Base-by-base conservation (phyloP, 2,329 filamentous ascomycete genomes). In the Lasiodiplodia sp. region DNA sequence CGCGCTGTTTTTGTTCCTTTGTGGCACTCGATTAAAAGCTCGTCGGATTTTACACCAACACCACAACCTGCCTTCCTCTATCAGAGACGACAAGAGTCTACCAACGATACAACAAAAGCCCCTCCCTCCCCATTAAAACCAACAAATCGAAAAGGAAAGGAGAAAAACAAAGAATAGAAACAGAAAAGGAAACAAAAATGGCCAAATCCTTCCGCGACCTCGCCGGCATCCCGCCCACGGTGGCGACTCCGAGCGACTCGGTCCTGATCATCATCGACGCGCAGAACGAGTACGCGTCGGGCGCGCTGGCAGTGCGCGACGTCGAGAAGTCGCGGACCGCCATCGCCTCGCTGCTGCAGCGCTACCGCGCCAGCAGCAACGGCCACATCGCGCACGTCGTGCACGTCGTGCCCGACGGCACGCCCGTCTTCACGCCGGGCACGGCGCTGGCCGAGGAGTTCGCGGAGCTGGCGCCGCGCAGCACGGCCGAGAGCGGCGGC, bases 241-340 rank as follows among this genome's bases (percentile, higher is more conserved):
- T 85, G 0, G 88, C 88, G 8, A 85, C 86, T 0, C 80, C 85
- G 0, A 76, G 78, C 53, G 88, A 91, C 78, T 88, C 85, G 71
- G 85, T 86, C 2, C 83, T 92, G 55, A 78, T 92, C 73, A 91
- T 92, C 77, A 88, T 91, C 74, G 89, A 92, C 75, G 89, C 89
- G 1, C 90, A 92, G 74, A 91, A 91, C 74, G 90, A 92, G 78
- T 91, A 89, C 71, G 86, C 86, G 12, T 78, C 82, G 2, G 90
- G 89, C 57, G 80, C 83, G 4, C 83, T 92, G 0, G 82, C 84
- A 25, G 86, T 88, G 40, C 79, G 82, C 51, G 84, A 89, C 69
- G 83, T 89, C 0, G 73, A 80, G 0, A 70, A 80, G 4, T 87
- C 86, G 5, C 85, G 88, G 70, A 83, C 84, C 38, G 86, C 82